Evolutionary conservation across 2,329 filamentous ascomycete species (phyloP), one percentile per base, ranked within the genome.

Genomic region (Monosporascus sp.): DNA sequence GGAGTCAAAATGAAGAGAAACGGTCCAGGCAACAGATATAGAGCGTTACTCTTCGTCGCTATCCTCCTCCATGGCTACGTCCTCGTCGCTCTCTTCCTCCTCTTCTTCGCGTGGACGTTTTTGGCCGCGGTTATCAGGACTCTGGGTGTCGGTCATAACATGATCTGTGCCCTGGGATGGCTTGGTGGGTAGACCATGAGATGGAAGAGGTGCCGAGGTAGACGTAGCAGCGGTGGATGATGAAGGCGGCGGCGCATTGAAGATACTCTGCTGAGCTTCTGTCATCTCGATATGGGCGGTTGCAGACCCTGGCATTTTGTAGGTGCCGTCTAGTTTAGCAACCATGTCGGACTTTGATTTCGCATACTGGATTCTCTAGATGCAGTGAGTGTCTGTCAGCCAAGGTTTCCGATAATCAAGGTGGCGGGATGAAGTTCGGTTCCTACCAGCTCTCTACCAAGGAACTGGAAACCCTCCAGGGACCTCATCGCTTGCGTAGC

Each of bases 401-500:
- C 9, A n/a, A 48, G 55, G 51, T 31, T 7, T 35, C 11, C 31
- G 31, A 14, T 14, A 35, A 9, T 35, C 31, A 35, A 14, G 31
- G 9, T 31, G 31, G 17, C 11, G 39, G 24, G 11, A 44, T 38
- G 7, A 14, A 18, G 8, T 27, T 15, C 17, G 39, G 39, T 36
- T 77, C 87, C 58, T 70, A 97, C 93, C 78, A 99, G 85, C 60
- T 90, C 81, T 59, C 83, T 85, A 17, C 92, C 94, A 59, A 95
- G 87, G 60, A 99, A 91, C 2, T 88, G 83, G 65, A 90, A 89
- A 2, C 89, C 90, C 62, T 97, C 88, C 48, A 97, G 76, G 11
- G 89, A 85, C 60, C 93, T 80, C 90, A 99, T 90, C 2, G 94
- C 94, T 68, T 96, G 90, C 24, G 92, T 96, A 50, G 91, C 90